Evolutionary conservation across 352 stramenopile genomes (phyloP).

Genomic region (Saprolegnia diclina): DNA sequence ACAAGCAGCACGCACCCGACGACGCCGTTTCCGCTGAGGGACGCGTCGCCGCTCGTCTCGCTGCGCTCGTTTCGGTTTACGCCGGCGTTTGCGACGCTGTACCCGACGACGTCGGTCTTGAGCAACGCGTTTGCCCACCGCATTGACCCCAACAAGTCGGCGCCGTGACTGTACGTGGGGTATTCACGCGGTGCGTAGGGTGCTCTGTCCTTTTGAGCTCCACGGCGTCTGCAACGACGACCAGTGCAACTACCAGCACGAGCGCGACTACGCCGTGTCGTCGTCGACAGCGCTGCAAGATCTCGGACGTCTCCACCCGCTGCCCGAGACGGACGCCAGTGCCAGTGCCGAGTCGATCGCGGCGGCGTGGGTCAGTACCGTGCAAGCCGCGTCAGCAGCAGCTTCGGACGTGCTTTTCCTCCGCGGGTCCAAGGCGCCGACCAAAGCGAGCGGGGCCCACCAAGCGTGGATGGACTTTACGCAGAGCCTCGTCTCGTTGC

Average conservation of each 20-base stretch:
- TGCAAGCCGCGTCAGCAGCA: not conserved
- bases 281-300: not conserved
- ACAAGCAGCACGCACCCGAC: not conserved
- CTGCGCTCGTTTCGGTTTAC: conserved; percentile 16
- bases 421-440: not conserved
- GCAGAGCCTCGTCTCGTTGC: not conserved
- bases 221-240: conserved; percentile 26
- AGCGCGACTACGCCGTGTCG: conserved; percentile 20
- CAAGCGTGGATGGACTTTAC: not conserved
- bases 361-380: not conserved
- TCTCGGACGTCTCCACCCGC: not conserved
- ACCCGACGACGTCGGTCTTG: conserved; percentile 2
- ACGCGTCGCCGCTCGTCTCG: not conserved
- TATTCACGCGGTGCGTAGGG: conserved; percentile 13
- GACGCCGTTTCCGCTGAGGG: not conserved
- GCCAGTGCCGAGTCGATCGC: not conserved
- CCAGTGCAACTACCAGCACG: conserved; percentile 23
- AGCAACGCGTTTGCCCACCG: conserved; percentile 10
- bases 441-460: not conserved
- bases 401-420: conserved; percentile 9
- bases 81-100: not conserved
- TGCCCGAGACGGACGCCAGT: not conserved
- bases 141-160: conserved; percentile 25
- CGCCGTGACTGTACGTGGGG: too few relatives aligned
- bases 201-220: conserved; percentile 23